These are phyloP conservation scores for Piper betle DNA, from an alignment of 164 flowering plant species.

Conservation along the genomic window DNA sequence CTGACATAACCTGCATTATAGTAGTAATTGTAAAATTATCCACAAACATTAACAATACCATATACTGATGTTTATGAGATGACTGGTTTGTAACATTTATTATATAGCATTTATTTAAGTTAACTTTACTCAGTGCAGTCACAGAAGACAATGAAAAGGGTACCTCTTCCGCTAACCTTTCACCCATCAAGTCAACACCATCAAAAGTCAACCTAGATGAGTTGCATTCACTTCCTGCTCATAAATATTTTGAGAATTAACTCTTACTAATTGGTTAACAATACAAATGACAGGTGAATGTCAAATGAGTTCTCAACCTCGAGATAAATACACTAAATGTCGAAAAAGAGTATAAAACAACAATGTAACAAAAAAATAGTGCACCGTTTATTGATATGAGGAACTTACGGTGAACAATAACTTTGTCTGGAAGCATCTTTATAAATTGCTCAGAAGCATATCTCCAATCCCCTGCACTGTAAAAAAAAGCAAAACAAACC, in stretches of 20 bases:
- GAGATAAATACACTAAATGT: neutral
- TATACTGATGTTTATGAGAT: no score
- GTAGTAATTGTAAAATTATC: neutral
- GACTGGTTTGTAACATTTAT: no score
- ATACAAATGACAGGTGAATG: no score
- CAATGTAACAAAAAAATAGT: neutral
- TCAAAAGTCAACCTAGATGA: constrained; percentile 64
- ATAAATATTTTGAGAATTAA: neutral
- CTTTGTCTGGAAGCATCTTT: constrained; percentile 71
- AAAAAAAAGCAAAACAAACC: constrained; percentile 6
- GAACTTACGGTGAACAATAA: constrained; percentile 78
- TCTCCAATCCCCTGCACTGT: constrained; percentile 83
- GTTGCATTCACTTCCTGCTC: constrained; percentile 81
- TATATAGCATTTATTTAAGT: no score
- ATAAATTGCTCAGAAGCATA: constrained; percentile 89
- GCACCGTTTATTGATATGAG: no score
- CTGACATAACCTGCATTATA: constrained; percentile 49
- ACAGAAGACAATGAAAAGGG: constrained; percentile 1
- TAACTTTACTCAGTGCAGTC: neutral
- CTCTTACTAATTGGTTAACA: neutral
- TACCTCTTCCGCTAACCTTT: constrained; percentile 90
- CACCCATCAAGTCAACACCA: constrained; percentile 91
- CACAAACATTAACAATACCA: neutral
- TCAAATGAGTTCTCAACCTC: neutral
- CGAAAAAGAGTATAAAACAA: neutral